Conservation (phyloP, 345 rosid genomes). For the Eucalyptus tenuipes region DNA sequence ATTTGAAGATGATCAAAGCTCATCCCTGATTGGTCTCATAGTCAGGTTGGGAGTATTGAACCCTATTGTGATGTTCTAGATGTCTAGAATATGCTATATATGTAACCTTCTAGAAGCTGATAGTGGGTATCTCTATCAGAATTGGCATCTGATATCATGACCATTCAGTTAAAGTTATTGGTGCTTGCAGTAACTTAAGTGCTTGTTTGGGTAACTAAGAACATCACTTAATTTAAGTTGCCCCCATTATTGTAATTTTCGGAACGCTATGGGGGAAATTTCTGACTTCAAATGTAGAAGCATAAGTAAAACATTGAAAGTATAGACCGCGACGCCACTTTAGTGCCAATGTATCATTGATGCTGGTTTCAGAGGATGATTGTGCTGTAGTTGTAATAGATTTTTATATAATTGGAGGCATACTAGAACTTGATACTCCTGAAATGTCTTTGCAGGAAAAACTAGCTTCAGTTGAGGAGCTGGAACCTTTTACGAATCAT, state of each 20-base stretch:
- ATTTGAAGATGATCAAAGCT: background rate
- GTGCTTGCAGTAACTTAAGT: background rate
- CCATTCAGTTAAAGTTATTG: background rate
- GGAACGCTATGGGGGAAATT: background rate
- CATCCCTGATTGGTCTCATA: background rate
- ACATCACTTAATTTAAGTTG: background rate
- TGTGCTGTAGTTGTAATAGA: background rate
- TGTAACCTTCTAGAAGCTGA: background rate
- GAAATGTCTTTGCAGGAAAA: constrained; percentile 8
- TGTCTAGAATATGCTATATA: background rate
- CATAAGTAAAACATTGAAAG: background rate
- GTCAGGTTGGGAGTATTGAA: background rate
- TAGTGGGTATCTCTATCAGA: background rate
- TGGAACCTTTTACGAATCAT: constrained; percentile 23
- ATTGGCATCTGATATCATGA: background rate
- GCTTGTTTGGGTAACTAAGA: background rate
- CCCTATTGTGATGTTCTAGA: background rate
- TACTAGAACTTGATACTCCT: background rate
- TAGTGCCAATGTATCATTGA: background rate
- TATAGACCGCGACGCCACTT: background rate
- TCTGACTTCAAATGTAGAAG: background rate
- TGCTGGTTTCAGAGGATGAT: background rate
- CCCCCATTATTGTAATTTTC: background rate
- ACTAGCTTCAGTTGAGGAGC: constrained; percentile 19
- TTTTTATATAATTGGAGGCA: background rate